These are phyloP conservation scores for Cyberlindnera meyerae DNA, from an alignment of 805 yeast genomes.

Conservation along the genomic window DNA sequence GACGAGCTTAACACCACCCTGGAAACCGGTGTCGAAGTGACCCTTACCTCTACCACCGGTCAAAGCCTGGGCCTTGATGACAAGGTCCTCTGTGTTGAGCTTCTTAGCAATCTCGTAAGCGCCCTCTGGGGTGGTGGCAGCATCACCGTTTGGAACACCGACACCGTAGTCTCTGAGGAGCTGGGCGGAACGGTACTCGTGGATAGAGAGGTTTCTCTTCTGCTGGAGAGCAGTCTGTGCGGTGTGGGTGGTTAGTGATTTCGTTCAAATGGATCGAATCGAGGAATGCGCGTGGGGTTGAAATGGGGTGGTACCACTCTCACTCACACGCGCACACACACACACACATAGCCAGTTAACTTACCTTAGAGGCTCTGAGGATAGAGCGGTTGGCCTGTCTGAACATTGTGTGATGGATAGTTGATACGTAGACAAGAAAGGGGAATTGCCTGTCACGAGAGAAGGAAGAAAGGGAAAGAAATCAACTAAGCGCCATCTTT, in stretches of 20 bases:
- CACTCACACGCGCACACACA: not conserved
- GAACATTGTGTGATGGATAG: conserved; percentile 9
- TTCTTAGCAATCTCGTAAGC: conserved; percentile 79
- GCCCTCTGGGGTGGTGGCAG: conserved; percentile 85
- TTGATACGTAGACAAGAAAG: too few species aligned
- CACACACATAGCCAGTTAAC: too few species aligned
- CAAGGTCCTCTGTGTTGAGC: conserved; percentile 75
- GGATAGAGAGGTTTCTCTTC: conserved; percentile 79
- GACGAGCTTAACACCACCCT: conserved; percentile 94
- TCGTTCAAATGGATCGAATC: too few species aligned
- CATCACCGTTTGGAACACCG: conserved; percentile 86
- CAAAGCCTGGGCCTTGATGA: conserved; percentile 95
- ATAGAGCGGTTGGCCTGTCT: conserved; percentile 13
- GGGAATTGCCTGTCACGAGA: too few species aligned
- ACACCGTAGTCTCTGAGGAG: conserved; percentile 76
- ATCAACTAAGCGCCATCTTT: too few species aligned
- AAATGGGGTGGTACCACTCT: too few species aligned
- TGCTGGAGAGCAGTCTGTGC: conserved; percentile 21
- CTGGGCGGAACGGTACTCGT: conserved; percentile 93
- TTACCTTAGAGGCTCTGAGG: conserved; percentile 13
- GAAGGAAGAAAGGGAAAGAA: too few species aligned
- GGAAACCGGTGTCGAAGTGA: conserved; percentile 88
- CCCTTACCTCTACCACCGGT: conserved; percentile 99
- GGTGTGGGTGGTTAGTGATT: conserved; percentile 1
- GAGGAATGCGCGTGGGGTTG: not conserved